Percentiles rank a stretch among this genome's conserved stretches.
phyloP scores from a whole-genome alignment of 345 rosid species.

The Anastatica hierochuntica region DNA sequence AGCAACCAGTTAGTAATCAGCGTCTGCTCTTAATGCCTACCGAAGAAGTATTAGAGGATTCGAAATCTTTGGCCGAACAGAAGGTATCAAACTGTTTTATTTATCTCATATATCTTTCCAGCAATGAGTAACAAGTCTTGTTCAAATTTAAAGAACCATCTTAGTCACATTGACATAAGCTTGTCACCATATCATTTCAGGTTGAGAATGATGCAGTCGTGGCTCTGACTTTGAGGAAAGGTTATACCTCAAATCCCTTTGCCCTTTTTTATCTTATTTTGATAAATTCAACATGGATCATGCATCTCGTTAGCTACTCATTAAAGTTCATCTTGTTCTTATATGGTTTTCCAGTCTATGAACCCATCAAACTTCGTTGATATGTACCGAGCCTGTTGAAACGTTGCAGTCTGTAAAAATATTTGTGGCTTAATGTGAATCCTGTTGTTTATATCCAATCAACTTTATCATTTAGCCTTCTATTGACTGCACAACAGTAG shows the following conservation, averaged over 20 bases:
- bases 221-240: slow-evolving; percentile 83
- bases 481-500: background rate
- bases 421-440: slow-evolving; percentile 3
- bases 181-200: slow-evolving; percentile 28
- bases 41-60: slow-evolving; percentile 61
- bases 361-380: slow-evolving; percentile 1
- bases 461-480: background rate
- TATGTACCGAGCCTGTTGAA: background rate
- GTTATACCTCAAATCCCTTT: slow-evolving; percentile 27
- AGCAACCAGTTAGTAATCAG: slow-evolving; percentile 60
- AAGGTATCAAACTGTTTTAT: slow-evolving; percentile 37
- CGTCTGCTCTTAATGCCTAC: slow-evolving; percentile 49
- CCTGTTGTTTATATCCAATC: background rate
- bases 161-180: background rate
- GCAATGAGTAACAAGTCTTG: no score
- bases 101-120: no score
- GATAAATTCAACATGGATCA: background rate
- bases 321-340: background rate
- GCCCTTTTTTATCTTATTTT: background rate
- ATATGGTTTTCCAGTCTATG: background rate
- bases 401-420: slow-evolving; percentile 6
- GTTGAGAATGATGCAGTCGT: slow-evolving; percentile 94
- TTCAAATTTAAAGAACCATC: no score
- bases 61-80: slow-evolving; percentile 72
- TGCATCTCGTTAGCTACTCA: slow-evolving; percentile 4